These are phyloP conservation scores for Chrysanthemum lavandulifolium DNA, from an alignment of 129 eudicot species.

Conservation along the genomic window DNA sequence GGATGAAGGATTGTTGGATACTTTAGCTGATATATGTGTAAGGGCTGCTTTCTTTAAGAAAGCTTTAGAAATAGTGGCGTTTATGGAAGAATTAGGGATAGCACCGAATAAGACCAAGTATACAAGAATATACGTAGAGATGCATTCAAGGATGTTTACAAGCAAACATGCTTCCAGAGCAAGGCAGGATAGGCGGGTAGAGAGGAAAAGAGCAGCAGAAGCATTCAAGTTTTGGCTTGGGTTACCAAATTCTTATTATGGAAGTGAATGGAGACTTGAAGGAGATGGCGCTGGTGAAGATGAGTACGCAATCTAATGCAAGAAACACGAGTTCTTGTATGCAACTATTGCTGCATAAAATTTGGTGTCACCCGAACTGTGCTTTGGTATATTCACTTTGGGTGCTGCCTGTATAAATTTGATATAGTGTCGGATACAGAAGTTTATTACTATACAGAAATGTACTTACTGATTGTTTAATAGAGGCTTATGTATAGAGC, in stretches of 20 bases:
- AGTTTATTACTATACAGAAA: neutral
- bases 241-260: slow-evolving; percentile 87
- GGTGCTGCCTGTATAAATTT: neutral
- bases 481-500: too few relatives aligned
- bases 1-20: slow-evolving; percentile 84
- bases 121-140: slow-evolving; percentile 86
- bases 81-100: slow-evolving; percentile 92
- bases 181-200: slow-evolving; percentile 79
- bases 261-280: slow-evolving; percentile 83
- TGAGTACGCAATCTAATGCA: slow-evolving; percentile 29
- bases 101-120: slow-evolving; percentile 82
- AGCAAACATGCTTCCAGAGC: slow-evolving; percentile 98
- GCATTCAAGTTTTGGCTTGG: slow-evolving; percentile 99
- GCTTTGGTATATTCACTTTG: too few relatives aligned
- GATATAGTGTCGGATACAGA: neutral
- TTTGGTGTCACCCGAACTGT: neutral
- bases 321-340: neutral
- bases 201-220: slow-evolving; percentile 91
- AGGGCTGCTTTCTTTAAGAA: slow-evolving; percentile 98
- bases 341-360: slow-evolving; percentile 1
- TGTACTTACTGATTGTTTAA: slow-evolving; percentile 1
- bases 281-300: slow-evolving; percentile 53
- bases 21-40: slow-evolving; percentile 92
- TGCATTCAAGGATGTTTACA: slow-evolving; percentile 99
- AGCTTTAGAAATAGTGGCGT: slow-evolving; percentile 94